A percentile compares a stretch with the other conserved stretches of the same genome.
These are phyloP conservation scores for Penicillium roqueforti DNA, from an alignment of 495 filamentous ascomycete genomes.

Conservation along the genomic window DNA sequence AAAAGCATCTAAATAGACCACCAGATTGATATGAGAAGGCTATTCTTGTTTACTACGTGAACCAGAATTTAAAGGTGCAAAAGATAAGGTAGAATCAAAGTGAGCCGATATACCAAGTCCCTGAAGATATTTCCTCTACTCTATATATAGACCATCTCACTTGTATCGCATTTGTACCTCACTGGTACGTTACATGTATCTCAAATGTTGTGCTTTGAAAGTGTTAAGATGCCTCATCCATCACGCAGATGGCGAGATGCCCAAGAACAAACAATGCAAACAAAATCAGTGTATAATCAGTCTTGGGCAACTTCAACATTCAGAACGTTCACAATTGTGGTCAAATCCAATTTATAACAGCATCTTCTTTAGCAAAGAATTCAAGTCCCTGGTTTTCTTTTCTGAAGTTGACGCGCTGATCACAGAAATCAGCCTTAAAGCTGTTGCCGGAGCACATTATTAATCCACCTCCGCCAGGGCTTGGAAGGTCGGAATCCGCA, in stretches of 20 bases:
- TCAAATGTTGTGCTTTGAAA: background rate
- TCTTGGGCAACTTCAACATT: background rate
- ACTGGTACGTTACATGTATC: no score
- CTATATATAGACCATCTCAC: background rate
- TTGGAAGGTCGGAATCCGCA: background rate
- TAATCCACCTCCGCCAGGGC: background rate
- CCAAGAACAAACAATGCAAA: slow-evolving; percentile 7
- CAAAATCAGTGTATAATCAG: background rate
- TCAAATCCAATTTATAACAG: background rate
- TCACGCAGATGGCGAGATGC: background rate
- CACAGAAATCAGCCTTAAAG: background rate
- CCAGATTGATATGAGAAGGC: no score
- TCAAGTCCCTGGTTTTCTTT: background rate
- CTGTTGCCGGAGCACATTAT: background rate
- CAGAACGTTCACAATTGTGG: background rate
- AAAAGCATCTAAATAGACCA: no score
- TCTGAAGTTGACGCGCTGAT: background rate
- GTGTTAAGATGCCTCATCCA: background rate
- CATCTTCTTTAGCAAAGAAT: background rate
- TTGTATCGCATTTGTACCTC: background rate
- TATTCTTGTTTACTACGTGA: no score
- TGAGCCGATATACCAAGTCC: no score
- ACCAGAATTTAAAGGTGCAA: no score
- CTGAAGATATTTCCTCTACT: no score
- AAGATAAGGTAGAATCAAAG: no score